Evolutionary conservation across 2,329 filamentous ascomycete genomes (phyloP).

Genomic region (Trichoderma sp.): DNA sequence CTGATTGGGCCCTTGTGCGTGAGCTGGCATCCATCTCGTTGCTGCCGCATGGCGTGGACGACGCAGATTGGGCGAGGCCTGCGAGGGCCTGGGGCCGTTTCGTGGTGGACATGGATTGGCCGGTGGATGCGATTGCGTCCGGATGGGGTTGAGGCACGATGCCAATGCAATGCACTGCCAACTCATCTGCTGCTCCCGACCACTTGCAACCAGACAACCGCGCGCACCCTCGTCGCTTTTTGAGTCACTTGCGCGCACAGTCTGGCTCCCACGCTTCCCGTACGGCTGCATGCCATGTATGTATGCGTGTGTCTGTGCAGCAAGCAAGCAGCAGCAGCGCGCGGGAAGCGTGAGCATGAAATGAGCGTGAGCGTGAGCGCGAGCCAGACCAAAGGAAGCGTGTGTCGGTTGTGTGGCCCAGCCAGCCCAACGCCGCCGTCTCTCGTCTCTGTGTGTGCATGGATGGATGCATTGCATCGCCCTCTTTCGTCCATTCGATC

Average conservation of each 20-base stretch:
- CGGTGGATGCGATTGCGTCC: slow-evolving; percentile 20
- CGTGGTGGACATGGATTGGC: slow-evolving; percentile 27
- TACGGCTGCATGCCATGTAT: slow-evolving; percentile 10
- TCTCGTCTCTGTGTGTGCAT: background rate
- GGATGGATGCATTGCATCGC: background rate
- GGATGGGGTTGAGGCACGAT: slow-evolving; percentile 14
- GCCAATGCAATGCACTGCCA: slow-evolving; percentile 25
- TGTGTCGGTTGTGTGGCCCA: background rate
- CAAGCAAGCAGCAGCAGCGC: background rate
- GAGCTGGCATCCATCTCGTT: slow-evolving; percentile 27
- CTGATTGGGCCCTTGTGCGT: slow-evolving; percentile 31
- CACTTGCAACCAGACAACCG: slow-evolving; percentile 13
- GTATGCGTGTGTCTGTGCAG: slow-evolving; percentile 5
- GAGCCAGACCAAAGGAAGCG: too few species aligned
- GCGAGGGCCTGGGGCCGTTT: slow-evolving; percentile 16
- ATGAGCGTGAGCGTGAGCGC: background rate
- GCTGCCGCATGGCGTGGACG: slow-evolving; percentile 31
- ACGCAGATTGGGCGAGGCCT: slow-evolving; percentile 26
- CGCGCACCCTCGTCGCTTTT: slow-evolving; percentile 12
- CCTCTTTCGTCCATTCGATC: background rate
- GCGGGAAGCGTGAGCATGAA: background rate
- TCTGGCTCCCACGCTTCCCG: slow-evolving; percentile 1
- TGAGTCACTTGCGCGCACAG: slow-evolving; percentile 9
- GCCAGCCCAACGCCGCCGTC: background rate
- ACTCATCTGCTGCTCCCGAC: slow-evolving; percentile 21